Evolutionary conservation across 768 basidiomycete species (phyloP).

Genomic region (Trametes sanguinea): DNA sequence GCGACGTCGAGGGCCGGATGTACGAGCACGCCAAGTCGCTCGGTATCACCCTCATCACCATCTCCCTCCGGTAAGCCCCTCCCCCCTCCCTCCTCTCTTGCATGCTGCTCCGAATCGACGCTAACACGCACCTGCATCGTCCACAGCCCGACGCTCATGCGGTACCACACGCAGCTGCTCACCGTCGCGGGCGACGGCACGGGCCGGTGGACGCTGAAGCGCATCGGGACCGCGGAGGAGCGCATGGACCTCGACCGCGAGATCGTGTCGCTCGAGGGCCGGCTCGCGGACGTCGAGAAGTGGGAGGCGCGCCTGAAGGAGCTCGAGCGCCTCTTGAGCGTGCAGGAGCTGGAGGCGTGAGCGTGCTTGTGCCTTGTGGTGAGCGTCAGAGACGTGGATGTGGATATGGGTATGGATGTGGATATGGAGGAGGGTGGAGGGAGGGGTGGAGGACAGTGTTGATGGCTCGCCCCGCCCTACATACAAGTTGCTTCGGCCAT

Average conservation of each 20-base stretch:
- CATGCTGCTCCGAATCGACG: background rate
- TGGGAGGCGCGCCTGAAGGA: slow-evolving; percentile 76
- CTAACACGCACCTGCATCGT: background rate
- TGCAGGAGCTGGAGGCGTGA: slow-evolving; percentile 35
- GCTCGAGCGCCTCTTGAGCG: slow-evolving; percentile 57
- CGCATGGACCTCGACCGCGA: slow-evolving; percentile 74
- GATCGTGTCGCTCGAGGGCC: slow-evolving; percentile 64
- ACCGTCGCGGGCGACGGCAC: slow-evolving; percentile 74
- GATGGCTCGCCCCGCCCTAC: no score
- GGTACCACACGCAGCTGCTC: slow-evolving; percentile 87
- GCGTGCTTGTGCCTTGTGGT: background rate
- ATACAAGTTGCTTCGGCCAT: no score
- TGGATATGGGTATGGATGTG: no score
- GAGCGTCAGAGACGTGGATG: background rate
- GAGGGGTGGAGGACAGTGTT: no score
- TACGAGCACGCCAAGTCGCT: slow-evolving; percentile 89
- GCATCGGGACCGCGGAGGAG: slow-evolving; percentile 74
- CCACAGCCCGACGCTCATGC: slow-evolving; percentile 75
- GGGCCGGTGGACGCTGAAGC: slow-evolving; percentile 69
- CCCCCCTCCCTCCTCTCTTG: background rate
- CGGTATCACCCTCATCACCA: slow-evolving; percentile 91
- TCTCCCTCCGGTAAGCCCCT: slow-evolving; percentile 71
- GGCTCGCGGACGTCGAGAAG: slow-evolving; percentile 65
- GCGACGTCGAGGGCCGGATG: slow-evolving; percentile 95
- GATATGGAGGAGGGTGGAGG: no score